A percentile compares a stretch with the other conserved stretches of the same genome.
phyloP scores from a whole-genome alignment of 2,329 filamentous ascomycete species.

The Proliferodiscus dingleyae region DNA sequence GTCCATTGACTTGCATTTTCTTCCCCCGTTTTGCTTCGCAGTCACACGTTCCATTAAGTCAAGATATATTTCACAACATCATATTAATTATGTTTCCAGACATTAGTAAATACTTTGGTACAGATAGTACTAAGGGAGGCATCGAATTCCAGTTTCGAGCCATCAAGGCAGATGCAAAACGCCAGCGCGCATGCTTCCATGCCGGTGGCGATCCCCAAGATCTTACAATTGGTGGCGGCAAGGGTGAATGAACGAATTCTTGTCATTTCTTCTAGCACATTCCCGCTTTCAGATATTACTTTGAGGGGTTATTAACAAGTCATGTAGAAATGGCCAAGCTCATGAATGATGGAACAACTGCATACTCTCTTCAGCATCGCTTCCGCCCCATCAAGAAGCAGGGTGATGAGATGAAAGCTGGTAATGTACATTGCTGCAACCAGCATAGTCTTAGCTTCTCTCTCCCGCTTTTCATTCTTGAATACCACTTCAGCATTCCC shows the following conservation, averaged over 20 bases:
- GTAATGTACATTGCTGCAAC: slow-evolving; percentile 9
- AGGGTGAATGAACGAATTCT: slow-evolving; percentile 4
- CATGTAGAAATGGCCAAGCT: slow-evolving; percentile 17
- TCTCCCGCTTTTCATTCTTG: no score
- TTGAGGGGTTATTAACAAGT: not conserved
- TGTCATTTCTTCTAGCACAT: slow-evolving; percentile 1
- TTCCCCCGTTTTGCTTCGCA: not conserved
- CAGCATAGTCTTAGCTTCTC: not conserved
- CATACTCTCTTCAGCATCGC: slow-evolving; percentile 24
- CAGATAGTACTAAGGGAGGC: slow-evolving; percentile 51
- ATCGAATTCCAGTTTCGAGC: slow-evolving; percentile 57
- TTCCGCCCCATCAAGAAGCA: slow-evolving; percentile 28
- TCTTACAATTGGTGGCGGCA: slow-evolving; percentile 14
- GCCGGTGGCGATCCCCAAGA: slow-evolving; percentile 41
- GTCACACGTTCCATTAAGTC: not conserved
- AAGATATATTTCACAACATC: not conserved
- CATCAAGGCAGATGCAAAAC: slow-evolving; percentile 50
- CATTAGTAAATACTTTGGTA: slow-evolving; percentile 54
- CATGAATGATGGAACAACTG: slow-evolving; percentile 22
- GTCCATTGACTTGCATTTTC: not conserved
- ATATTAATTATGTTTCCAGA: slow-evolving; percentile 36
- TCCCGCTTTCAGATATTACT: slow-evolving; percentile 7
- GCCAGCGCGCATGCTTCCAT: slow-evolving; percentile 41
- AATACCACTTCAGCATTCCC: slow-evolving; percentile 4
- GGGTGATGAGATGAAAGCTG: slow-evolving; percentile 21